Evolutionary conservation across 2,329 filamentous ascomycete species (phyloP).

Genomic region (Cryphonectria naterciae): DNA sequence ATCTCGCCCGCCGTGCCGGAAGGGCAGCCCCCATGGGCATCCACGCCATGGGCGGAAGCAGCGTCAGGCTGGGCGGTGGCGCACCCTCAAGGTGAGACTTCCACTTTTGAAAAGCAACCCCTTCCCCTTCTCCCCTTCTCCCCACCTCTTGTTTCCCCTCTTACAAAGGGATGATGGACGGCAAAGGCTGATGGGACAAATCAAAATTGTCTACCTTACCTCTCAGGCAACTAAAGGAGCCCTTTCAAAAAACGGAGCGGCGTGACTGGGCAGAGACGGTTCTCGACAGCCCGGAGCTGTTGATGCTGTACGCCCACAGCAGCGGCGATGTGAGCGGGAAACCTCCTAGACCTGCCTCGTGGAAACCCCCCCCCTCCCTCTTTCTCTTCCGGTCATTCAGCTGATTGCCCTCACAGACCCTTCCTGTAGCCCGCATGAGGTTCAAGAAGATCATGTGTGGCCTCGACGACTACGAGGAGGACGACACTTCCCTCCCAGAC

Average conservation of each 20-base stretch:
- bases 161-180: background rate
- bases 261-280: constrained; percentile 56
- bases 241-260: constrained; percentile 47
- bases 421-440: constrained; percentile 58
- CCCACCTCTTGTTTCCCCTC: background rate
- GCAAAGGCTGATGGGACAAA: constrained; percentile 24
- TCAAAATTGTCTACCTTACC: background rate
- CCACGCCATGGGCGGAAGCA: constrained; percentile 29
- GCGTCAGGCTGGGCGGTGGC: constrained; percentile 17
- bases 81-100: constrained; percentile 8
- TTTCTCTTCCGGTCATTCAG: background rate
- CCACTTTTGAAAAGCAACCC: background rate
- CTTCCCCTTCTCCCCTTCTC: too few relatives aligned
- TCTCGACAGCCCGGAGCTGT: constrained; percentile 59
- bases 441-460: constrained; percentile 62
- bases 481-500: constrained; percentile 24
- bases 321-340: constrained; percentile 54
- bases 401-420: constrained; percentile 47
- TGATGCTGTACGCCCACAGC: constrained; percentile 63
- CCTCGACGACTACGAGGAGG: constrained; percentile 41
- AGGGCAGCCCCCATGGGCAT: constrained; percentile 20
- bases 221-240: constrained; percentile 38
- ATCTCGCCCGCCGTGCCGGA: constrained; percentile 35
- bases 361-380: background rate
- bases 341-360: background rate